Percentiles rank a stretch among this genome's conserved stretches.
phyloP scores from a whole-genome alignment of 1,139 yeast genomes.

The Blastobotrys raffinosifermentans region DNA sequence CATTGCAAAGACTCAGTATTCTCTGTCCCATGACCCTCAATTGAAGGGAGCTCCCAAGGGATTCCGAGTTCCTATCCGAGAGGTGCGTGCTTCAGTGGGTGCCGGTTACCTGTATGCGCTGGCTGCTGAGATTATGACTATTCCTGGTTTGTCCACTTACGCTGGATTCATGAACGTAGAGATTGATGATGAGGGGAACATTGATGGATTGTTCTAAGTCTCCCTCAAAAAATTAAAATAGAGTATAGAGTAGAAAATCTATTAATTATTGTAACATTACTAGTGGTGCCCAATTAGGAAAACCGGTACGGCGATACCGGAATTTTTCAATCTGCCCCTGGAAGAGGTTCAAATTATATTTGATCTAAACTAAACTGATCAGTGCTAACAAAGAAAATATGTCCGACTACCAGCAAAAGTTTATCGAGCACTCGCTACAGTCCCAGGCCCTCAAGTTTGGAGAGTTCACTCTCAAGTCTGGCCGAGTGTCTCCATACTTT shows the following conservation, averaged over 20 bases:
- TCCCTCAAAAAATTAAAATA: no score
- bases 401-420: constrained; percentile 55
- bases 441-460: constrained; percentile 84
- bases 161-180: constrained; percentile 97
- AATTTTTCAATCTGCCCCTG: background rate
- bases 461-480: constrained; percentile 81
- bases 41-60: constrained; percentile 97
- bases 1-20: constrained; percentile 96
- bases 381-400: constrained; percentile 14
- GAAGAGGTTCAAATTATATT: background rate
- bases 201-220: constrained; percentile 91
- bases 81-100: constrained; percentile 89
- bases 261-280: no score
- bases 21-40: constrained; percentile 87
- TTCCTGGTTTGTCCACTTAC: constrained; percentile 95
- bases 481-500: constrained; percentile 92
- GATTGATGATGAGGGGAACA: constrained; percentile 86
- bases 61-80: constrained; percentile 89
- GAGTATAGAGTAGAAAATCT: no score
- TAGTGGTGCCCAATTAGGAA: no score
- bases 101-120: constrained; percentile 95
- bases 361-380: constrained; percentile 2
- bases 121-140: constrained; percentile 96
- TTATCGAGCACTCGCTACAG: constrained; percentile 75
- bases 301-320: constrained; percentile 1